Evolutionary conservation across 2,329 filamentous ascomycete species (phyloP).

Genomic region (Nannizzia gypsea): DNA sequence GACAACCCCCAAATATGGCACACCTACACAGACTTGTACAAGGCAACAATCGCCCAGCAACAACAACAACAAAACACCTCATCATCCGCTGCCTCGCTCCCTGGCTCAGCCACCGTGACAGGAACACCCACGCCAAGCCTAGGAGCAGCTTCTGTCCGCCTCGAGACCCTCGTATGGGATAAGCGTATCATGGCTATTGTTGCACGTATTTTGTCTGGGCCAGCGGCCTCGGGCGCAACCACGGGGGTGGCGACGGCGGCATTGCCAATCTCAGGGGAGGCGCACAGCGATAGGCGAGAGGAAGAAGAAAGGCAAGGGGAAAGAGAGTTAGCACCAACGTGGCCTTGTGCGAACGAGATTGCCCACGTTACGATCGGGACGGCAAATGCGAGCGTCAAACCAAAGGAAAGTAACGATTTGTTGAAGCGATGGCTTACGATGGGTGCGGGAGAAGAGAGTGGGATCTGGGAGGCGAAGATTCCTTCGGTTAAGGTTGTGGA

Average conservation of each 20-base stretch:
- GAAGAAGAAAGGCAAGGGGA: background rate
- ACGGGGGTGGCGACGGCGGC: background rate
- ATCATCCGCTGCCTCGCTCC: constrained; percentile 4
- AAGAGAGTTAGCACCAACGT: constrained; percentile 22
- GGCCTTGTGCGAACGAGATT: constrained; percentile 63
- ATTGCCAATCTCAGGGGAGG: background rate
- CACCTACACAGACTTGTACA: constrained; percentile 53
- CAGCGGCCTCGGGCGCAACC: constrained; percentile 21
- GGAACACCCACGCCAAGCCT: constrained; percentile 24
- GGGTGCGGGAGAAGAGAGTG: constrained; percentile 40
- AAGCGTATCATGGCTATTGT: constrained; percentile 83
- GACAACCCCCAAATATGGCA: constrained; percentile 62
- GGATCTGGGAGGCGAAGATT: constrained; percentile 44
- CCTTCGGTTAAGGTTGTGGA: constrained; percentile 45
- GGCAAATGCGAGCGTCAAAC: constrained; percentile 60
- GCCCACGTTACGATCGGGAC: constrained; percentile 90
- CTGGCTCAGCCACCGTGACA: constrained; percentile 14
- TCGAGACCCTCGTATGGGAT: constrained; percentile 67
- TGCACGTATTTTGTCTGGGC: constrained; percentile 51
- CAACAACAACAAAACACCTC: constrained; percentile 14
- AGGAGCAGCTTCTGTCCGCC: constrained; percentile 36
- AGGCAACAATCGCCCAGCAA: constrained; percentile 21
- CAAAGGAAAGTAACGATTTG: constrained; percentile 85
- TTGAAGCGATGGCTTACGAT: constrained; percentile 60
- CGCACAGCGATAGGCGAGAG: too few relatives aligned